Percentiles rank a stretch among this genome's conserved stretches.
These are phyloP conservation scores for Fusarium haematococcum DNA, from an alignment of 2,329 filamentous ascomycete genomes.

Conservation along the genomic window DNA sequence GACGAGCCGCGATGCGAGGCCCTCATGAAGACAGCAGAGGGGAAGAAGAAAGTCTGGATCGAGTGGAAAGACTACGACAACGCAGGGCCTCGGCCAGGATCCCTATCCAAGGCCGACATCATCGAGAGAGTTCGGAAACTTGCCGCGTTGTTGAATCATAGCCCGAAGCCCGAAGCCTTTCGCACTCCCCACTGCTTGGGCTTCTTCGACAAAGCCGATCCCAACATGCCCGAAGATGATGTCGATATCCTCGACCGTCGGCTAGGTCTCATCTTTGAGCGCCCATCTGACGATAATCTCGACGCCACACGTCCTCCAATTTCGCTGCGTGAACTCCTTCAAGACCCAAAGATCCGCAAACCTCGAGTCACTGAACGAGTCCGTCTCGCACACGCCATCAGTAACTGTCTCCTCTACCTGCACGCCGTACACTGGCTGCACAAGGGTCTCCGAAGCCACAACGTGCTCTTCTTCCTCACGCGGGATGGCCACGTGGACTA, in stretches of 20 bases:
- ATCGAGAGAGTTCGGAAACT: conserved; percentile 60
- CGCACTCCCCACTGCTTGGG: conserved; percentile 63
- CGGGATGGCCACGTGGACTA: conserved; percentile 50
- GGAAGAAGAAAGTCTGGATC: conserved; percentile 58
- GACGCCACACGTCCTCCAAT: conserved; percentile 54
- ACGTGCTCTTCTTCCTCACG: conserved; percentile 63
- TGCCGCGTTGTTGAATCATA: conserved; percentile 60
- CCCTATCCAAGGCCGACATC: conserved; percentile 56
- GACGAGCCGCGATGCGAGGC: conserved; percentile 56
- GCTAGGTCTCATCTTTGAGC: conserved; percentile 66
- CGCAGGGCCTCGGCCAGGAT: conserved; percentile 49
- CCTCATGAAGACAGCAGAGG: conserved; percentile 49
- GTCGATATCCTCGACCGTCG: conserved; percentile 56
- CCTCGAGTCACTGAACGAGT: conserved; percentile 65
- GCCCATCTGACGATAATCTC: conserved; percentile 53
- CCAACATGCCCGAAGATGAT: conserved; percentile 49
- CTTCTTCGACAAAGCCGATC: conserved; percentile 61
- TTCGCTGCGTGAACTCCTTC: conserved; percentile 61
- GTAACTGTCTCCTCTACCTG: conserved; percentile 65
- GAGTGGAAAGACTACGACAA: conserved; percentile 63
- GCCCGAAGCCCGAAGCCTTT: conserved; percentile 61
- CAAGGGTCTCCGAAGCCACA: conserved; percentile 67
- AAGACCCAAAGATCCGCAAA: conserved; percentile 48
- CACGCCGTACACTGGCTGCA: conserved; percentile 69
- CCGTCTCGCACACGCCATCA: conserved; percentile 62